A percentile compares a stretch with the other conserved stretches of the same genome.
Evolutionary conservation across 2,329 filamentous ascomycete species (phyloP).

Genomic region (Trichothecium sympodiale): DNA sequence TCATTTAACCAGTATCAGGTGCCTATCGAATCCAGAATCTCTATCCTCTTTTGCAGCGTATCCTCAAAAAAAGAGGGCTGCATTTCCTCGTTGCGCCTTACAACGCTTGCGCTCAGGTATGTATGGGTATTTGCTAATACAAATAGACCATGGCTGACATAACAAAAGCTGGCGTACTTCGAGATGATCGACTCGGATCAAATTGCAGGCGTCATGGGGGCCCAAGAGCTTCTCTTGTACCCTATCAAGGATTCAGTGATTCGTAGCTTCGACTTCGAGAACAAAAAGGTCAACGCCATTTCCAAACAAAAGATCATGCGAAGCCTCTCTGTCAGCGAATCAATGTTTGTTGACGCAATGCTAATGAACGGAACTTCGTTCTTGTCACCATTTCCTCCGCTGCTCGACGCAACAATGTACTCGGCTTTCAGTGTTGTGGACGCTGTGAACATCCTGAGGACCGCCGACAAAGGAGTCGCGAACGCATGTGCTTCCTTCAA

Average conservation of each 20-base stretch:
- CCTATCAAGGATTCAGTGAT: slow-evolving; percentile 70
- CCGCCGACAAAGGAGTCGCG: slow-evolving; percentile 58
- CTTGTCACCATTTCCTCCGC: slow-evolving; percentile 65
- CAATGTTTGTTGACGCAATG: slow-evolving; percentile 73
- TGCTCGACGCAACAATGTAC: slow-evolving; percentile 49
- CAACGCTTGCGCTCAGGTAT: slow-evolving; percentile 75
- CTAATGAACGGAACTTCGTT: slow-evolving; percentile 77
- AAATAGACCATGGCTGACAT: slow-evolving; percentile 8
- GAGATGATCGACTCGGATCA: slow-evolving; percentile 56
- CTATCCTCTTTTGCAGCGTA: slow-evolving; percentile 64
- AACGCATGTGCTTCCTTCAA: slow-evolving; percentile 66
- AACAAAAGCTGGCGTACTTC: slow-evolving; percentile 61
- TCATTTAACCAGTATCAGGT: slow-evolving; percentile 32
- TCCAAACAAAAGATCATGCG: slow-evolving; percentile 62
- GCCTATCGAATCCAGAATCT: slow-evolving; percentile 62
- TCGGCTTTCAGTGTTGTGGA: slow-evolving; percentile 57
- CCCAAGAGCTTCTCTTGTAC: slow-evolving; percentile 77
- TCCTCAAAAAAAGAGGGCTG: slow-evolving; percentile 57
- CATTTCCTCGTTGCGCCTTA: slow-evolving; percentile 79
- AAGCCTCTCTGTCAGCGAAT: slow-evolving; percentile 52
- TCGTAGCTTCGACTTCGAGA: slow-evolving; percentile 55
- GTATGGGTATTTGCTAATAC: neutral
- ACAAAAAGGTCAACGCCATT: slow-evolving; percentile 48
- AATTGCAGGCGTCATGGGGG: slow-evolving; percentile 69
- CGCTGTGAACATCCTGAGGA: slow-evolving; percentile 64